Base-by-base conservation (phyloP, 2,329 filamentous ascomycete genomes). In the Helminthosporium solani region DNA sequence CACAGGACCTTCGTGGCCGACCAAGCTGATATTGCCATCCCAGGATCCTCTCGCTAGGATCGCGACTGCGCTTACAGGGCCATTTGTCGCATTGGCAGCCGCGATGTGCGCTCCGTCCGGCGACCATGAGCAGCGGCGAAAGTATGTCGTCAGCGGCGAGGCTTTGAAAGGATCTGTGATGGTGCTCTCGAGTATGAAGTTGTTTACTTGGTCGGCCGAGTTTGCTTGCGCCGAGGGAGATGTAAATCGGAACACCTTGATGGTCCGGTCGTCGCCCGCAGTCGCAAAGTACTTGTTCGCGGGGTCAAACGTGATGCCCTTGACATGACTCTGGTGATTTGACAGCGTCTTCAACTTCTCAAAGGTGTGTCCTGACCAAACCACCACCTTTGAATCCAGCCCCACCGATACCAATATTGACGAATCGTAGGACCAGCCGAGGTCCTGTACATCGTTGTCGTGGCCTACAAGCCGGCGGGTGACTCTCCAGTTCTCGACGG, bases 281-380 rank as follows among this genome's bases (percentile, higher is more conserved):
- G 95, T 99, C 14, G 95, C 94, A 71, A 99, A 99, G 76, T 96
- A 99, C 68, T 97, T 99, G 75, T 97, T 97, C 33, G 94, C 94
- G 0, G 94, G 94, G 66, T 99, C 94, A 66, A 99, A 99, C 0
- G 92, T 96, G 61, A 99, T 95, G 52, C 95, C 94, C 70, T 99
- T 99, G 74, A 99, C 94, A 68, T 97, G 95, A 68, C 90, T 96
- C 69, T 95, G 90, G 71, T 99, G 94, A 47, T 91, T 86, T 2
- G 90, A 85, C 4, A 99, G 76, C 2, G 90, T 92, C 79, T 97
- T 97, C 56, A 99, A 80, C 74, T 95, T 97, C 74, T 99, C 94
- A 60, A 99, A 99, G 0, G 91, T 97, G 71, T 95, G 87, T 1
- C 94, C 95, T 1, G 92, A 97, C 94, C 94, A 99, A 18, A 99